Evolutionary conservation across 1,139 yeast genomes (phyloP), one percentile per base, ranked within the genome.

Genomic region (Diutina scorzettiae): DNA sequence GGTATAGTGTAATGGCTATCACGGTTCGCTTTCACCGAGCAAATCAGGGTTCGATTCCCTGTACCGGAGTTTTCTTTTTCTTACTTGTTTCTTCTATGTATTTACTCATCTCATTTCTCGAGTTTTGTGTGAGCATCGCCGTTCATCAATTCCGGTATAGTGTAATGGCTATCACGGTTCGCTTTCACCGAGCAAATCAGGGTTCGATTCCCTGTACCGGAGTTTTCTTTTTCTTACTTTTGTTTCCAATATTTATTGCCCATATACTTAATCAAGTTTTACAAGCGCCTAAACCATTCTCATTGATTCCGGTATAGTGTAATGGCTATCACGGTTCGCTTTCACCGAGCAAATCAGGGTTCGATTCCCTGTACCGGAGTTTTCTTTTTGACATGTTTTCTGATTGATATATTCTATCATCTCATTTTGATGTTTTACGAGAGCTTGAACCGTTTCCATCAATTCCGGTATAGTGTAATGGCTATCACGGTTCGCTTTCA

Each of bases 11-110:
- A 76, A 75, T 79, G 82, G 83, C 77, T 76, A 77, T 78, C 82
- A 77, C 81, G 79, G 81, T 75, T 71, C 81, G 79, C 81, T 76
- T 74, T 76, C 81, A 76, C 82, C 79, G 81, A 72, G 81, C 81
- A 76, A 69, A 72, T 78, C 82, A 77, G 81, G 81, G 82, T 76
- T 76, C 82, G 79, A 76, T 78, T 76, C 82, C 82, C 81, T 77
- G 81, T 70, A 75, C 74, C 81, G 82, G 81, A 76, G 73, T 44
- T 46, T 48, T 43, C n/a, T n/a, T n/a, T n/a, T n/a, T n/a, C n/a
- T n/a, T n/a, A n/a, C n/a, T n/a, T n/a, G n/a, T n/a, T n/a, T n/a
- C n/a, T n/a, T n/a, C n/a, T n/a, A n/a, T n/a, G n/a, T n/a, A n/a
- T n/a, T n/a, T n/a, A n/a, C n/a, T n/a, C n/a, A n/a, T n/a, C n/a